Base-by-base conservation (phyloP, 495 filamentous ascomycete genomes). In the Aspergillus sclerotiicarbonarius region DNA sequence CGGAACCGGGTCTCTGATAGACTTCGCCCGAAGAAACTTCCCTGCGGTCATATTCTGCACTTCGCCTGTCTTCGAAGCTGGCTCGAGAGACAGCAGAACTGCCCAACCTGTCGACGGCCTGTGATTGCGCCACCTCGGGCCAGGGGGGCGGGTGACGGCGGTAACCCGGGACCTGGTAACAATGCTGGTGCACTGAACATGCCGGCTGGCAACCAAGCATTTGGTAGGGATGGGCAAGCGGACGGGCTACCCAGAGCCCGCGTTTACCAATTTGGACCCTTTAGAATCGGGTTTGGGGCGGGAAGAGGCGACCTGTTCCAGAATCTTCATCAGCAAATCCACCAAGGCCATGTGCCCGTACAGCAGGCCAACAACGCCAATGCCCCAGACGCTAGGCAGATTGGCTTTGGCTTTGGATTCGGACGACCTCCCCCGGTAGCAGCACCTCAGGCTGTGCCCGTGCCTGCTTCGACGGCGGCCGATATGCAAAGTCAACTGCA, bases 41-140 rank as follows among this genome's bases (percentile, higher is more conserved):
- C 94, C 0, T 98, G 94, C 68, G 92, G 93, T 3, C 94, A 98
- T 69, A 92, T 97, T 47, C 75, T 98, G 32, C 94, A 98, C 71
- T 91, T 96, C 61, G 85, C 91, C 18, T 98, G 94, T 67, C 83
- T 98, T 45, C 87, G 91, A 66, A 95, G 93, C 69, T 98, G 94
- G 94, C 77, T 98, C n/a, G 94, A 98, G 75, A 86, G 94, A 54
- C 94, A 98, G 70, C 95, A 98, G 70, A 92, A 94, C 20, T 98
- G 94, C 71, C 94, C 94, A 10, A 98, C 93, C 4, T 98, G 94
- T 69, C 85, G 94, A 56, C 81, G 90, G 31, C 83, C 94, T 19
- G 95, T 98, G 31, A 56, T 77, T 16, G 62, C 61, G 2, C 62
- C 70, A 13, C 68, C 72, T 46, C 64, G 70, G 30, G 63, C 63